These are phyloP conservation scores for Paraglomus occultum DNA, from an alignment of 192 early-diverging fungal genomes.

Conservation along the genomic window DNA sequence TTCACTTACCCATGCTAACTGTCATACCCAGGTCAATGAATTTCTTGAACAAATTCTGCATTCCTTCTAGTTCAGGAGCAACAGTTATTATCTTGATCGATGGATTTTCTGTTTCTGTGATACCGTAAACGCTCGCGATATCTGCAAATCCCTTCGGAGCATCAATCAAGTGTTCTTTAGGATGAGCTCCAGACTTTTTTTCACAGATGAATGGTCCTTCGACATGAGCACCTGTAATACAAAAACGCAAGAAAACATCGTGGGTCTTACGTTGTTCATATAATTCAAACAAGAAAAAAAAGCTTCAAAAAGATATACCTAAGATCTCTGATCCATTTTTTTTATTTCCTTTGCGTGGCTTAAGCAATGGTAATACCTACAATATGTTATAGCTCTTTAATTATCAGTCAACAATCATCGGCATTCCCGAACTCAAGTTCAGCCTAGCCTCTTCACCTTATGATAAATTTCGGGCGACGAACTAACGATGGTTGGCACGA, in stretches of 20 bases:
- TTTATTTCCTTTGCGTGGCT: constrained; percentile 59
- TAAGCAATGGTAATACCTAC: constrained; percentile 57
- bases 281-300: constrained; percentile 52
- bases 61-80: constrained; percentile 75
- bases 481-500: constrained; percentile 77
- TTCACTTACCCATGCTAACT: constrained; percentile 56
- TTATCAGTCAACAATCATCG: too few species aligned
- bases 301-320: constrained; percentile 67
- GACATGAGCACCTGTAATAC: constrained; percentile 49
- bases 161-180: constrained; percentile 58
- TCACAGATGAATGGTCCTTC: constrained; percentile 66
- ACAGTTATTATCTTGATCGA: constrained; percentile 71
- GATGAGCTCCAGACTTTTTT: constrained; percentile 76
- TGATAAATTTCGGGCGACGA: constrained; percentile 71
- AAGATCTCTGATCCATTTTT: constrained; percentile 67
- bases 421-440: neutral
- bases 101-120: constrained; percentile 37
- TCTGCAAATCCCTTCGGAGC: constrained; percentile 60
- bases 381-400: neutral
- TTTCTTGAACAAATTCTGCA: constrained; percentile 62
- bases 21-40: constrained; percentile 63
- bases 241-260: too few species aligned
- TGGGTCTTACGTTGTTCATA: too few species aligned
- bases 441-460: constrained; percentile 41
- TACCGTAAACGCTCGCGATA: constrained; percentile 71